phyloP scores from a whole-genome alignment of 352 stramenopile species.

The Phytopythium mirpurense region DNA sequence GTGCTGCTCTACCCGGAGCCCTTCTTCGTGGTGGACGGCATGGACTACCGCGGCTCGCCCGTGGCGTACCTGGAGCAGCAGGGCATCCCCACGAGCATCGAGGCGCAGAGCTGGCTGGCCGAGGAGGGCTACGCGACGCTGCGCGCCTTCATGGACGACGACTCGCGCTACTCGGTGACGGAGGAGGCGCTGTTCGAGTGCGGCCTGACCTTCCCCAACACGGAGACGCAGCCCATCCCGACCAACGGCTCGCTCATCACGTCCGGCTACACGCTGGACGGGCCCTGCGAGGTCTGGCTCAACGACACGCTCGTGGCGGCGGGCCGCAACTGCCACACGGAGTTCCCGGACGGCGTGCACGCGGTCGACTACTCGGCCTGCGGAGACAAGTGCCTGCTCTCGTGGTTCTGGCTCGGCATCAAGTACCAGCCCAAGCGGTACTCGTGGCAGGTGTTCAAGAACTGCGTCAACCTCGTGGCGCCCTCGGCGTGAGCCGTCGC shows the following conservation, averaged over 20 bases:
- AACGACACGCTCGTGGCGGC: constrained; percentile 31
- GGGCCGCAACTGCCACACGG: constrained; percentile 38
- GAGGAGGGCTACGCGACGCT: constrained; percentile 35
- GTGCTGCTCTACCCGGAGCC: constrained; percentile 34
- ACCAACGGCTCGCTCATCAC: constrained; percentile 34
- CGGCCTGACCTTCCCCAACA: constrained; percentile 38
- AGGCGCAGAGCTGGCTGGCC: constrained; percentile 33
- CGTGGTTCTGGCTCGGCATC: constrained; percentile 55
- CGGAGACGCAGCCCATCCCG: constrained; percentile 38
- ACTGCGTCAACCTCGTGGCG: constrained; percentile 29
- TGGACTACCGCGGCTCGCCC: constrained; percentile 28
- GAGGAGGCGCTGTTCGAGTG: constrained; percentile 48
- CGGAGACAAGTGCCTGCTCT: constrained; percentile 32
- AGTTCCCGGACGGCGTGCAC: constrained; percentile 30
- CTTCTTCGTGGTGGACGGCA: constrained; percentile 52
- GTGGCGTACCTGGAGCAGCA: constrained; percentile 52
- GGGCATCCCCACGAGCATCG: constrained; percentile 38
- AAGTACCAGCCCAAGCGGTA: constrained; percentile 41
- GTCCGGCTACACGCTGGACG: constrained; percentile 53
- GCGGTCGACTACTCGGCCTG: constrained; percentile 46
- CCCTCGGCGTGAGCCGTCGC: neutral
- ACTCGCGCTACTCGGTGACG: constrained; percentile 42
- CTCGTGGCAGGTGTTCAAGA: constrained; percentile 67
- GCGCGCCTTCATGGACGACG: constrained; percentile 49
- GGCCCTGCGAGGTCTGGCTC: constrained; percentile 57